Percentiles rank a stretch among this genome's conserved stretches.
Evolutionary conservation across 768 basidiomycete genomes (phyloP).

Genomic region (Russula vinacea): DNA sequence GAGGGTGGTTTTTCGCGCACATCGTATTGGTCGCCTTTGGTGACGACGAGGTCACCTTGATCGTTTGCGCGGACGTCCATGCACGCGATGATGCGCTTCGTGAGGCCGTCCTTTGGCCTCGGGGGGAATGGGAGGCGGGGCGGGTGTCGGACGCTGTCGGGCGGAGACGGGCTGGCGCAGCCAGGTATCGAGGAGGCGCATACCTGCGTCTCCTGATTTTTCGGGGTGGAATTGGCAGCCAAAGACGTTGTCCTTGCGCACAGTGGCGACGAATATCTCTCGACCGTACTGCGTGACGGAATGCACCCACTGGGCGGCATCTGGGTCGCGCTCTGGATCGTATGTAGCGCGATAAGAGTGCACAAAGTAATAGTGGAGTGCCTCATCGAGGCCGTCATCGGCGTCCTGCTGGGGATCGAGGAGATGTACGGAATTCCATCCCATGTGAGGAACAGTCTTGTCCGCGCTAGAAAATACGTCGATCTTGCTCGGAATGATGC

Average conservation of each 20-base stretch:
- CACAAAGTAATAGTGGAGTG: conserved; percentile 91
- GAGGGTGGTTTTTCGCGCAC: conserved; percentile 71
- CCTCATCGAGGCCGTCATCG: conserved; percentile 47
- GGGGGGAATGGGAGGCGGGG: conserved; percentile 41
- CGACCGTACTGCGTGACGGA: conserved; percentile 92
- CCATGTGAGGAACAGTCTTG: conserved; percentile 96
- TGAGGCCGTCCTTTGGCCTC: conserved; percentile 60
- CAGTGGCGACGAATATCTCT: conserved; percentile 83
- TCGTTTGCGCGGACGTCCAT: conserved; percentile 98
- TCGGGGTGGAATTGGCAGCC: conserved; percentile 98
- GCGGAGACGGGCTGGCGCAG: conserved; percentile 50
- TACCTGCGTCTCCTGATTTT: conserved; percentile 88
- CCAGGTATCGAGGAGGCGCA: conserved; percentile 79
- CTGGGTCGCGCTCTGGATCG: conserved; percentile 50
- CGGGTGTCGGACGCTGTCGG: conserved; percentile 39
- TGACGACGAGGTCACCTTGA: conserved; percentile 93
- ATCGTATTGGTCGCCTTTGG: conserved; percentile 99
- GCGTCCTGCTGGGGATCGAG: conserved; percentile 45
- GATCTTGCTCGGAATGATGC: conserved; percentile 79
- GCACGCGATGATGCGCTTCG: conserved; percentile 94
- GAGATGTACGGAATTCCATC: conserved; percentile 82
- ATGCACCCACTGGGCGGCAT: conserved; percentile 72
- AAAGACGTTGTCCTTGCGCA: conserved; percentile 82
- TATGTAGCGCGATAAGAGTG: conserved; percentile 91
- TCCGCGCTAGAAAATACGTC: conserved; percentile 62